These are phyloP conservation scores for Pilatotrama ljubarskyi DNA, from an alignment of 768 basidiomycete genomes.

Conservation along the genomic window DNA sequence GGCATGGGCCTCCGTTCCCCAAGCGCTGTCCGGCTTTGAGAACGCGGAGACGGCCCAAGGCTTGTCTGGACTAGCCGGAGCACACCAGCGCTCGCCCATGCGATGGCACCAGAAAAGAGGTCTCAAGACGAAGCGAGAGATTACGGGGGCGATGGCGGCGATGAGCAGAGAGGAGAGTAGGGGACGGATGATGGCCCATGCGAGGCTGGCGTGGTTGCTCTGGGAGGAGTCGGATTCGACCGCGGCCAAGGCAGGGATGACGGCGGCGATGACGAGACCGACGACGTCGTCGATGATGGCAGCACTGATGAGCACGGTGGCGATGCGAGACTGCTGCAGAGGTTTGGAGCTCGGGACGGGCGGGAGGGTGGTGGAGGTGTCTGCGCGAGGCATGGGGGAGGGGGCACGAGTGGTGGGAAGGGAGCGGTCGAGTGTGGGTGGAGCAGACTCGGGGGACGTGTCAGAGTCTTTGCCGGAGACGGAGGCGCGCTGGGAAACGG, in stretches of 20 bases:
- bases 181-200: slow-evolving; percentile 48
- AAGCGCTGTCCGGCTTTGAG: not conserved
- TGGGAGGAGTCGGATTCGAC: slow-evolving; percentile 7
- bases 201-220: not conserved
- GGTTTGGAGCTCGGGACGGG: no score
- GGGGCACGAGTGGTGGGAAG: not conserved
- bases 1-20: slow-evolving; percentile 26
- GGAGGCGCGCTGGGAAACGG: slow-evolving; percentile 1
- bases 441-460: no score
- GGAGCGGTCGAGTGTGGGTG: no score
- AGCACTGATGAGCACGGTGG: slow-evolving; percentile 58
- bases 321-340: slow-evolving; percentile 49
- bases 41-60: slow-evolving; percentile 8
- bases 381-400: not conserved
- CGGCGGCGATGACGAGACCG: slow-evolving; percentile 58
- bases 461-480: not conserved
- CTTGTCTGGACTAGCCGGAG: slow-evolving; percentile 14
- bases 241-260: slow-evolving; percentile 46
- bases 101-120: slow-evolving; percentile 23
- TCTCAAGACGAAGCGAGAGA: slow-evolving; percentile 31
- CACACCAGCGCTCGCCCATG: slow-evolving; percentile 26
- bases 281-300: slow-evolving; percentile 68
- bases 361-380: not conserved
- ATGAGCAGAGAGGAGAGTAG: slow-evolving; percentile 57
- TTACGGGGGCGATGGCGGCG: slow-evolving; percentile 39